Evolutionary conservation across 2,329 filamentous ascomycete genomes (phyloP), one percentile per base, ranked within the genome.

Genomic region (Clathrospora elynae): DNA sequence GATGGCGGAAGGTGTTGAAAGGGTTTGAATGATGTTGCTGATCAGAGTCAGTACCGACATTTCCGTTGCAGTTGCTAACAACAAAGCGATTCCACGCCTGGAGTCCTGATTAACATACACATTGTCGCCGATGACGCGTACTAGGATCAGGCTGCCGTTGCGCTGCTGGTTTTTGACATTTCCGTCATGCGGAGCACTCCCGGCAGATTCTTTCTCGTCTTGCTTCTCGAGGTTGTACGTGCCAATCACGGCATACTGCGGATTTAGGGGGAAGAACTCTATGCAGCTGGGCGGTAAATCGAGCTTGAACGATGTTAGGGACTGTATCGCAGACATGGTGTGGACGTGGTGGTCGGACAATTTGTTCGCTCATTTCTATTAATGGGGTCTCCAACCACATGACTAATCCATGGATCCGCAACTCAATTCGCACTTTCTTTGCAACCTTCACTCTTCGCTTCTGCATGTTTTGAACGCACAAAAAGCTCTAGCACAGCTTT

Each of bases 271-370:
- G 51, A 82, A 87, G 59, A 90, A 89, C 48, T 88, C 84, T n/a
- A 90, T 76, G 62, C 87, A 91, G 60, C 87, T 88, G 2, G 88
- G 88, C 3, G 87, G 87, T 0, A 87, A 74, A 37, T 87, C 81
- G 13, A 90, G 72, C 4, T 67, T 75, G 19, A 80, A 60, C 3
- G 80, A 80, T 35, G 71, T 66, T 20, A 77, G 65, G 5, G 80
- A 79, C 6, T 48, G 26, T 36, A 75, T 66, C 17, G 55, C 54
- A 11, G 64, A 35, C 69, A 71, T 71, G 12, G 41, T 35, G 19
- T 28, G 24, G 30, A 41, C 30, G 25, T 46, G 35, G 25, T 35
- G 37, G 25, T 17, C 16, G 28, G n/a, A 26, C 30, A 25, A 42
- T 47, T 39, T 39, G 29, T 19, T 37, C 30, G 23, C 48, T 54